Base-by-base conservation (phyloP, 345 rosid species). In the Heritiera littoralis region DNA sequence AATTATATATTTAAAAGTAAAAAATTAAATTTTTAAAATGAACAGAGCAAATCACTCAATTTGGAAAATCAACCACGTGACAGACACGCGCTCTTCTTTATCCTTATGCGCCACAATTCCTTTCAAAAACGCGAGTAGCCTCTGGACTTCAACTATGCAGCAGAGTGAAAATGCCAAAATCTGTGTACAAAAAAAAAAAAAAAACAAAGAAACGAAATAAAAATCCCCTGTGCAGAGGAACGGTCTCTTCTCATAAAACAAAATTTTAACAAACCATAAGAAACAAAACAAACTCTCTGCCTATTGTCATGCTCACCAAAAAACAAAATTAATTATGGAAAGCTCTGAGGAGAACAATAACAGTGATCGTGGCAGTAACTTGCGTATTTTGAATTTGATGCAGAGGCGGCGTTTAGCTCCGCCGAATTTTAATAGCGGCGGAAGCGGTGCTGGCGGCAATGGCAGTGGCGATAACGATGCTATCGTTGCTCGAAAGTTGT, bases 401-500 rank as follows among this genome's bases (percentile, higher is more conserved):
- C 65, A 73, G 30, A 73, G 77, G 52, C 18, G 77, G 66, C 48
- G 66, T 56, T 58, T 41, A 56, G 35, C 66, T 74, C 46, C 66
- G 54, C 66, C 35, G 15, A 55, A 20, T 17, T 60, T 56, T 56
- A 38, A 41, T 46, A 38, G 30, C 15, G 6, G 71, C 10, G 10
- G 58, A 14, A 15, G 45, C 32, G 52, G 32, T 43, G 51, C 8
- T 43, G 51, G 7, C 3, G 45, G 1, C 59, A 54, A 54, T 15
- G 20, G 46, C 32, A 71, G 41, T 17, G 89, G 18, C 7, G 81
- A 28, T 23, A 71, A 55, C 5, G 87, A 4, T 40, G 82, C 17
- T 4, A 14, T 63, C 18, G 18, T 71, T 20, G 77, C 72, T 20
- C 75, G 81, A 15, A 85, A 83, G 49, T 77, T 81, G 48, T 75